Conservation (phyloP, 768 basidiomycete species). For the Leccinum disarticulatum region DNA sequence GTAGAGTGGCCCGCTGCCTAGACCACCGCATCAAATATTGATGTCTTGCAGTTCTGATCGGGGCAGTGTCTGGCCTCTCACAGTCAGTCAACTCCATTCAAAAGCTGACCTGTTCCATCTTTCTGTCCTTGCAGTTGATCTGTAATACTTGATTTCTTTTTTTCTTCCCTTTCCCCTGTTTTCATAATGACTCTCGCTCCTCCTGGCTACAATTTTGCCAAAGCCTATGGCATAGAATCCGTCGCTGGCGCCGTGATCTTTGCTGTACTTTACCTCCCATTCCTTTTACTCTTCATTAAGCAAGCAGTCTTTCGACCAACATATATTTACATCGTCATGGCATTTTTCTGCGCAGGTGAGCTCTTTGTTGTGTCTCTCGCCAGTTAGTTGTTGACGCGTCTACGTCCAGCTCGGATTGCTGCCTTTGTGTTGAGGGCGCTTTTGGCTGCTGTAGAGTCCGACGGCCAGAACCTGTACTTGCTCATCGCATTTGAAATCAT, state of each 20-base stretch:
- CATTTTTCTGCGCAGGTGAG: conserved; percentile 32
- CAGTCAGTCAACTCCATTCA: conserved; percentile 5
- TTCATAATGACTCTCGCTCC: conserved; percentile 18
- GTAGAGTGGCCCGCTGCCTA: not conserved
- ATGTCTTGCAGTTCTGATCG: not conserved
- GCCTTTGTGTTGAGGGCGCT: conserved; percentile 33
- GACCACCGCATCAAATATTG: not conserved
- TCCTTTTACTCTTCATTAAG: conserved; percentile 24
- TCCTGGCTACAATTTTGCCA: conserved; percentile 24
- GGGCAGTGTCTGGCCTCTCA: conserved; percentile 12
- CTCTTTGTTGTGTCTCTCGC: not conserved
- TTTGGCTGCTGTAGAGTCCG: conserved; percentile 25
- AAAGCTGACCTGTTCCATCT: conserved; percentile 6
- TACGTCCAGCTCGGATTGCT: conserved; percentile 27
- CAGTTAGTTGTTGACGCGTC: not conserved
- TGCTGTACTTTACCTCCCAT: conserved; percentile 30
- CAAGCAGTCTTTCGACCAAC: conserved; percentile 24
- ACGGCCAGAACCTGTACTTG: conserved; percentile 21
- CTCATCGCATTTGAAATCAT: conserved; percentile 32
- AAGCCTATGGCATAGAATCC: conserved; percentile 29
- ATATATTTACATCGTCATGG: conserved; percentile 28
- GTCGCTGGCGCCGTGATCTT: conserved; percentile 34
- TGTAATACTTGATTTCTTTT: conserved; percentile 6
- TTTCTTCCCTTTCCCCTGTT: not conserved
- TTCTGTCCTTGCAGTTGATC: conserved; percentile 20